Conservation (phyloP, 768 basidiomycete species). For the Pleurotus djamor region DNA sequence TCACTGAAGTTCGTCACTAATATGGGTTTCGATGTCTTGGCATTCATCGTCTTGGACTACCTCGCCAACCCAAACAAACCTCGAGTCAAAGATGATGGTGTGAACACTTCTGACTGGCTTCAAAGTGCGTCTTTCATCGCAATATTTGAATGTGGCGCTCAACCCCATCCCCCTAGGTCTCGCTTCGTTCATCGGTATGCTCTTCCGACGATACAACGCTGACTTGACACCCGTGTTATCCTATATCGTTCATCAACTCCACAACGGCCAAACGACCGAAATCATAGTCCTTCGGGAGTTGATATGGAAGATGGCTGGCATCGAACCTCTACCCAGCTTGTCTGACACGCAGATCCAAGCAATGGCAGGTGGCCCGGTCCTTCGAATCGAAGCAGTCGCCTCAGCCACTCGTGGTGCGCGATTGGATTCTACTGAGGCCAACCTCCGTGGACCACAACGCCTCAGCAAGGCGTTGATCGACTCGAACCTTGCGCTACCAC, state of each 20-base stretch:
- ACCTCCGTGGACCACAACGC: constrained; percentile 63
- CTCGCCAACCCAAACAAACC: constrained; percentile 80
- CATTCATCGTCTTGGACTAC: constrained; percentile 84
- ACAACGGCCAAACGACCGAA: constrained; percentile 80
- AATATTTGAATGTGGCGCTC: background rate
- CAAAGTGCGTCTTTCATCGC: constrained; percentile 60
- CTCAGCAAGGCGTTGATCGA: constrained; percentile 67
- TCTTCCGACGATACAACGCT: constrained; percentile 84
- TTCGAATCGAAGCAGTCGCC: constrained; percentile 89
- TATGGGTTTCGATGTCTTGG: constrained; percentile 92
- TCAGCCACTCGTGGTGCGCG: constrained; percentile 73
- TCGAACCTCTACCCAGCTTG: constrained; percentile 86
- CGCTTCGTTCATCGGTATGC: constrained; percentile 89
- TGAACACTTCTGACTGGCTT: constrained; percentile 88
- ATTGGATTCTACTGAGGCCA: constrained; percentile 62
- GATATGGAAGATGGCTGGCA: constrained; percentile 94
- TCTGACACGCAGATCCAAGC: constrained; percentile 86
- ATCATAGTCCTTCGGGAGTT: constrained; percentile 90
- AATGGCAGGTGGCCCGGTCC: constrained; percentile 86
- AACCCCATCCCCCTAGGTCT: constrained; percentile 53
- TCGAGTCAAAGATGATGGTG: constrained; percentile 89
- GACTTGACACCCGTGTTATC: constrained; percentile 82
- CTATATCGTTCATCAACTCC: constrained; percentile 90
- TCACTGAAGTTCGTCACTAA: constrained; percentile 86
- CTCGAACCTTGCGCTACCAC: constrained; percentile 76